These are phyloP conservation scores for Fusarium tuaranense DNA, from an alignment of 2,329 filamentous ascomycete genomes.

Conservation along the genomic window DNA sequence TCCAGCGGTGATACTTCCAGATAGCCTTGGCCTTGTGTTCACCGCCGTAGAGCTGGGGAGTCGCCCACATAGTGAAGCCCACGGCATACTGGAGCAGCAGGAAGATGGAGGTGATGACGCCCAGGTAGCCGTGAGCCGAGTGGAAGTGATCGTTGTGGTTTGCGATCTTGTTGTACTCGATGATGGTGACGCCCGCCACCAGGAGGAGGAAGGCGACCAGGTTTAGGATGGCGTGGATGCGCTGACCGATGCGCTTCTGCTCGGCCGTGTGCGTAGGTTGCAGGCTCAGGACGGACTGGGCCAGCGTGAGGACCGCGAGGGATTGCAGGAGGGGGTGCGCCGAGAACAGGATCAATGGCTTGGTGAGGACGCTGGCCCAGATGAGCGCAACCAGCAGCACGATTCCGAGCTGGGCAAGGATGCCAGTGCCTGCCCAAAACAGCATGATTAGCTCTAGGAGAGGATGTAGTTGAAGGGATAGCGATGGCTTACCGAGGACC, in stretches of 20 bases:
- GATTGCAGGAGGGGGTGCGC: slow-evolving; percentile 82
- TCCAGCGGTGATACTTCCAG: slow-evolving; percentile 89
- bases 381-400: slow-evolving; percentile 80
- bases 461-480: neutral
- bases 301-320: slow-evolving; percentile 77
- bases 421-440: slow-evolving; percentile 80
- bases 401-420: slow-evolving; percentile 82
- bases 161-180: slow-evolving; percentile 86
- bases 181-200: slow-evolving; percentile 74
- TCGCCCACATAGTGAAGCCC: slow-evolving; percentile 85
- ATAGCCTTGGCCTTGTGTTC: slow-evolving; percentile 82
- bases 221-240: slow-evolving; percentile 78
- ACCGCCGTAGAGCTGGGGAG: slow-evolving; percentile 80
- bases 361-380: slow-evolving; percentile 81
- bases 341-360: slow-evolving; percentile 83
- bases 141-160: slow-evolving; percentile 79
- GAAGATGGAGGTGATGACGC: slow-evolving; percentile 78
- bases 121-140: slow-evolving; percentile 84
- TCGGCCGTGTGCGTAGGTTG: slow-evolving; percentile 85
- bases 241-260: slow-evolving; percentile 75
- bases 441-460: slow-evolving; percentile 10
- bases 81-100: slow-evolving; percentile 80
- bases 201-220: slow-evolving; percentile 71
- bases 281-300: slow-evolving; percentile 84
- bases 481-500: slow-evolving; percentile 70